Conservation (phyloP, 179 eudicot genomes). For the Beta lomatogona region DNA sequence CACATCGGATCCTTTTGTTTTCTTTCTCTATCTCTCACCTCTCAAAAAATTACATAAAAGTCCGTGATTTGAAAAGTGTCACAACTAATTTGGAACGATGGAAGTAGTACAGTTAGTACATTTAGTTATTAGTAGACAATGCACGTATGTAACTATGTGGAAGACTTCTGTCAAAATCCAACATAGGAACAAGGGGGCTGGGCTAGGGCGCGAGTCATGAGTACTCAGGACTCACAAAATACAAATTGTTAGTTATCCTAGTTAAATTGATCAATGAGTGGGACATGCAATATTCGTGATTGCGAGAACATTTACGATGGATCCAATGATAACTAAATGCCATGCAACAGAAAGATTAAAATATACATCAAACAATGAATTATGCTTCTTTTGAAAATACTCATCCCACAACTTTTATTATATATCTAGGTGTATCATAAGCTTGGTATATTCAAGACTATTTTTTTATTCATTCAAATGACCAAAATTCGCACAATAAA, state of each 20-base stretch:
- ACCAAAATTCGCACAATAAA: no score
- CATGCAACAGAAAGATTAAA: not conserved
- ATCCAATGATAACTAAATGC: constrained; percentile 4
- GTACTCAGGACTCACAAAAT: not conserved
- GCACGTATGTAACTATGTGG: not conserved
- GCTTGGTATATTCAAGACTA: no score
- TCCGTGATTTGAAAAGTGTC: no score
- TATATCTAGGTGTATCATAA: no score
- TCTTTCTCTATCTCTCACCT: no score
- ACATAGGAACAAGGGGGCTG: not conserved
- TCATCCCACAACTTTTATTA: no score
- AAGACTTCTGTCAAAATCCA: not conserved
- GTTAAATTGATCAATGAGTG: constrained; percentile 4
- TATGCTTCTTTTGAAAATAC: not conserved
- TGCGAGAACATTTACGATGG: not conserved
- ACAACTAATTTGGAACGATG: no score
- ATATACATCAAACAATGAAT: not conserved
- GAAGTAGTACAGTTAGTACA: no score
- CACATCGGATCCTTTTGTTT: no score
- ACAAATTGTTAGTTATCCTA: not conserved
- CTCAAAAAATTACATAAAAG: no score
- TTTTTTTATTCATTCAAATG: no score
- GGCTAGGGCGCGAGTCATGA: no score
- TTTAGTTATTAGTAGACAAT: not conserved
- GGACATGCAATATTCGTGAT: constrained; percentile 26